Conservation (phyloP, 2,329 filamentous ascomycete genomes). For the Stachybotrys echinatus region DNA sequence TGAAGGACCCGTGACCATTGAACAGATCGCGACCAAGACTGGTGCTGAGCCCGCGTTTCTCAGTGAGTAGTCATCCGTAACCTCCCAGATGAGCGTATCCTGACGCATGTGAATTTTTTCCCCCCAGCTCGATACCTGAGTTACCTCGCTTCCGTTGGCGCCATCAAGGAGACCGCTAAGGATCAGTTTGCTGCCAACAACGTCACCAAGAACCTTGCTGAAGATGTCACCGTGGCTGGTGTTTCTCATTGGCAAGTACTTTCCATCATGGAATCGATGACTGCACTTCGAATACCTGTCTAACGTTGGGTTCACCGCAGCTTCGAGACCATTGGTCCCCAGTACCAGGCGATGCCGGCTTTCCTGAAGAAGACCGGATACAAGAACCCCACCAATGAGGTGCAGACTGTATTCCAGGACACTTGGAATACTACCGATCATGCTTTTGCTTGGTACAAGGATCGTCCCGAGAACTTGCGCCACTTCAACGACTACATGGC, state of each 20-base stretch:
- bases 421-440: background rate
- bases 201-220: constrained; percentile 3
- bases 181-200: constrained; percentile 1
- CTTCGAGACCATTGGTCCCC: constrained; percentile 3
- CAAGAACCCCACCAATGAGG: constrained; percentile 8
- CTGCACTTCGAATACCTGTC: background rate
- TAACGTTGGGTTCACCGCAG: background rate
- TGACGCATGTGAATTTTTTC: background rate
- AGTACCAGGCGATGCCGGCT: constrained; percentile 7
- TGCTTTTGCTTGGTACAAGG: constrained; percentile 1
- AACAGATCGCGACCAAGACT: background rate
- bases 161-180: background rate
- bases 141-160: background rate
- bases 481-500: constrained; percentile 17
- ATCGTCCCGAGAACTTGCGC: constrained; percentile 6
- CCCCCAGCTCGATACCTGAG: background rate
- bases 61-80: background rate
- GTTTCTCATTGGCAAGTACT: background rate
- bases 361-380: constrained; percentile 11
- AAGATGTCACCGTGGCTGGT: background rate
- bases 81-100: background rate
- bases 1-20: background rate
- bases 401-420: constrained; percentile 12
- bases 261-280: background rate
- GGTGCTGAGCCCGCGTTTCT: background rate